These are phyloP conservation scores for Leptoxyphium fumago DNA, from an alignment of 2,329 filamentous ascomycete genomes.

Conservation along the genomic window DNA sequence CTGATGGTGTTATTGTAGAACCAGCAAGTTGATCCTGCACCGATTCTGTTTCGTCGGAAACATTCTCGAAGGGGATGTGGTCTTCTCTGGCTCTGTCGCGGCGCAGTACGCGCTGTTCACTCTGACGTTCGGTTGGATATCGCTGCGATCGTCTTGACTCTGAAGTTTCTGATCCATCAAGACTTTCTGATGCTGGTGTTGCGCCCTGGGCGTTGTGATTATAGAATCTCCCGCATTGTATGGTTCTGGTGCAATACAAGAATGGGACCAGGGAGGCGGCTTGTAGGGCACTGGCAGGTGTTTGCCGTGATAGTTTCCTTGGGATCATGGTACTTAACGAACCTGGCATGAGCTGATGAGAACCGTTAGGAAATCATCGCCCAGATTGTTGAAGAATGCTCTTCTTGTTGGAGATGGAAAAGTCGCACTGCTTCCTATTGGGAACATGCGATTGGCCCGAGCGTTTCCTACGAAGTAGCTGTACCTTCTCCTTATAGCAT, in stretches of 20 bases:
- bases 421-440: too few relatives aligned
- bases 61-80: conserved; percentile 8
- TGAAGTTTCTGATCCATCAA: background rate
- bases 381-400: too few relatives aligned
- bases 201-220: background rate
- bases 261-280: conserved; percentile 10
- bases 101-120: background rate
- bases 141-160: background rate
- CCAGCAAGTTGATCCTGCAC: conserved; percentile 5
- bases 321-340: too few relatives aligned
- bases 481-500: too few relatives aligned
- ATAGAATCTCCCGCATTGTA: conserved; percentile 2
- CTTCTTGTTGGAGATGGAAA: too few relatives aligned
- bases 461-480: too few relatives aligned
- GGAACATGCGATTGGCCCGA: too few relatives aligned
- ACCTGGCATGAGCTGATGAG: too few relatives aligned
- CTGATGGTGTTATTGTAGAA: conserved; percentile 10
- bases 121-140: background rate
- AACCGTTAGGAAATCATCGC: too few relatives aligned
- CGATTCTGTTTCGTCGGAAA: conserved; percentile 1
- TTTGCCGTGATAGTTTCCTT: too few relatives aligned
- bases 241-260: conserved; percentile 18
- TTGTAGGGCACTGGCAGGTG: too few relatives aligned
- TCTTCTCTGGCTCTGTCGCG: background rate
- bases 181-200: background rate